These are phyloP conservation scores for Leccinum truebloodii DNA, from an alignment of 768 basidiomycete genomes.

Conservation along the genomic window DNA sequence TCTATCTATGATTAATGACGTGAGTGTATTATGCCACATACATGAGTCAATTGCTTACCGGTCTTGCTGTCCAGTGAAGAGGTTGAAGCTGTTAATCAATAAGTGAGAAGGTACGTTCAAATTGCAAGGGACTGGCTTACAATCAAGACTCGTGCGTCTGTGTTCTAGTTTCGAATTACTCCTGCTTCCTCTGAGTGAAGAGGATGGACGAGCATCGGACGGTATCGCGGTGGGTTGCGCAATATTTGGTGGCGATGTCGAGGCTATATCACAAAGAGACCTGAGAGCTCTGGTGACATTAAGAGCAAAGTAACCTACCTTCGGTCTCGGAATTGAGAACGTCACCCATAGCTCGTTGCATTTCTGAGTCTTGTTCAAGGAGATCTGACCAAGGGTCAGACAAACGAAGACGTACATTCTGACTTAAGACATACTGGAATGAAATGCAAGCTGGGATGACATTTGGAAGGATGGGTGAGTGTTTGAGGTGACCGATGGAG, in stretches of 20 bases:
- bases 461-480: slow-evolving; percentile 56
- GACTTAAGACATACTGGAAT: slow-evolving; percentile 52
- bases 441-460: slow-evolving; percentile 48
- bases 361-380: slow-evolving; percentile 69
- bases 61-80: slow-evolving; percentile 15
- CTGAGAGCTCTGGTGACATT: background rate
- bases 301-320: slow-evolving; percentile 15
- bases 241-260: slow-evolving; percentile 13
- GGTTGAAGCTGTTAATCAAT: slow-evolving; percentile 29
- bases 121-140: slow-evolving; percentile 15
- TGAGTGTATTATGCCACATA: slow-evolving; percentile 5
- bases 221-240: slow-evolving; percentile 8
- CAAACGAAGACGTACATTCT: background rate
- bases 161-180: slow-evolving; percentile 5
- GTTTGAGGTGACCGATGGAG: slow-evolving; percentile 52
- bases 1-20: slow-evolving; percentile 21
- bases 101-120: background rate
- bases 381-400: slow-evolving; percentile 46
- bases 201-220: slow-evolving; percentile 14
- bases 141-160: slow-evolving; percentile 12
- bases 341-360: slow-evolving; percentile 63
- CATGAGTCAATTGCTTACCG: slow-evolving; percentile 25
- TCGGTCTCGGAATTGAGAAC: slow-evolving; percentile 54
- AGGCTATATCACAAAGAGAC: slow-evolving; percentile 9
- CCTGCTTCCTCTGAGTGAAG: slow-evolving; percentile 12